Percentiles rank a stretch among this genome's conserved stretches.
Evolutionary conservation across 257 asterid genomes (phyloP).

Genomic region (Linaria vulgaris): DNA sequence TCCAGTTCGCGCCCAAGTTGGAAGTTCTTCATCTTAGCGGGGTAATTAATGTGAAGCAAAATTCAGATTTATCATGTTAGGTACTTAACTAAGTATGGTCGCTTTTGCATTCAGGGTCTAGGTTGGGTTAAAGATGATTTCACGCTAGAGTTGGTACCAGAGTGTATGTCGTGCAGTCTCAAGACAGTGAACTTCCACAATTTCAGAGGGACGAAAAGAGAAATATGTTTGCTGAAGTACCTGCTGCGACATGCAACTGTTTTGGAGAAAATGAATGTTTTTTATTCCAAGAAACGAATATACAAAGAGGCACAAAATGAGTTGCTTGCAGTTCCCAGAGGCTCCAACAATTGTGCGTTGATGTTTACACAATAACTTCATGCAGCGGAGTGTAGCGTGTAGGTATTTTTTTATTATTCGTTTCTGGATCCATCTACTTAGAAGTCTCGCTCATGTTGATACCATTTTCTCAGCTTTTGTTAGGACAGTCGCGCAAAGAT

Average conservation of each 20-base stretch:
- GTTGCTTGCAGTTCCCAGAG: slow-evolving; percentile 31
- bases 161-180: slow-evolving; percentile 35
- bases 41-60: slow-evolving; percentile 29
- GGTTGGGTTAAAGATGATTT: slow-evolving; percentile 30
- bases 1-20: slow-evolving; percentile 39
- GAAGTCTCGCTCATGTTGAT: neutral
- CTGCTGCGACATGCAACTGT: slow-evolving; percentile 33
- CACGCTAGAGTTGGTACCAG: slow-evolving; percentile 28
- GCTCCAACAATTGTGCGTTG: slow-evolving; percentile 40
- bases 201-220: slow-evolving; percentile 37
- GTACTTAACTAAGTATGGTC: slow-evolving; percentile 6
- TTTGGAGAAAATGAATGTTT: slow-evolving; percentile 44
- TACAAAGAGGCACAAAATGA: slow-evolving; percentile 32
- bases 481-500: neutral
- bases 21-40: slow-evolving; percentile 39
- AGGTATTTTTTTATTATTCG: slow-evolving; percentile 20
- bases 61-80: neutral
- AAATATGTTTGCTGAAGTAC: slow-evolving; percentile 39
- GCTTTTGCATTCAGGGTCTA: slow-evolving; percentile 37
- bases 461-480: neutral
- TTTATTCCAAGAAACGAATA: slow-evolving; percentile 27
- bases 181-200: slow-evolving; percentile 39
- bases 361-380: slow-evolving; percentile 26
- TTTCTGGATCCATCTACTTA: neutral
- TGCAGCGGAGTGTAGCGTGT: slow-evolving; percentile 29